phyloP scores from a whole-genome alignment of 2,329 filamentous ascomycete species.

The Colletotrichum orchidophilum region DNA sequence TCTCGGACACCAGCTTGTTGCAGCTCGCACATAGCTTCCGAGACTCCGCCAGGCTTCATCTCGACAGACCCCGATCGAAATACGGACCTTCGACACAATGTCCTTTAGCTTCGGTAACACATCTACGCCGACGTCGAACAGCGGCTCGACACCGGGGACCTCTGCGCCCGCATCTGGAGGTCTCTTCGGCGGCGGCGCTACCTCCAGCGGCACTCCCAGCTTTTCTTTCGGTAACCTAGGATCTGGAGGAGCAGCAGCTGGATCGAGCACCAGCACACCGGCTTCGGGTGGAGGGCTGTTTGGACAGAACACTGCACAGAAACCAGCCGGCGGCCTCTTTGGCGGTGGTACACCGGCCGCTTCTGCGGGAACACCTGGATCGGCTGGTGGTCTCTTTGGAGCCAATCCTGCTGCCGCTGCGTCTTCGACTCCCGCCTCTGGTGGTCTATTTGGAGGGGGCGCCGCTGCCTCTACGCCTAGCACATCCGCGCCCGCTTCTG shows the following conservation, averaged over 20 bases:
- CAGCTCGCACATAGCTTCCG: constrained; percentile 4
- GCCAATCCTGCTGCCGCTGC: constrained; percentile 32
- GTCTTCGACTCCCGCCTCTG: constrained; percentile 23
- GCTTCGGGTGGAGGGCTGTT: constrained; percentile 43
- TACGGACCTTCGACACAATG: constrained; percentile 41
- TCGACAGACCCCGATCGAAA: constrained; percentile 10
- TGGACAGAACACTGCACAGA: constrained; percentile 40
- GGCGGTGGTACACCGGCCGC: constrained; percentile 34
- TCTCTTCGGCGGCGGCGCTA: constrained; percentile 48
- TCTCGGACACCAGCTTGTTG: not conserved
- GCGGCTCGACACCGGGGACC: constrained; percentile 39
- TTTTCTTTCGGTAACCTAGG: constrained; percentile 53
- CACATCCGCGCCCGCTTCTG: constrained; percentile 34
- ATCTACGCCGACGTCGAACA: constrained; percentile 37
- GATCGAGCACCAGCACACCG: constrained; percentile 40
- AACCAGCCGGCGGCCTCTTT: constrained; percentile 39
- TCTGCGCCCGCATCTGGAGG: constrained; percentile 49
- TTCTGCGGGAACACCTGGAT: constrained; percentile 37
- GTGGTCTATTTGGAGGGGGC: constrained; percentile 21
- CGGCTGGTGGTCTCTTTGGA: constrained; percentile 43
- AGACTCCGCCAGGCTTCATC: constrained; percentile 4
- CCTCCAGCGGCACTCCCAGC: constrained; percentile 40
- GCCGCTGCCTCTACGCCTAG: constrained; percentile 25
- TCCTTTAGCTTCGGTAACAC: constrained; percentile 50
- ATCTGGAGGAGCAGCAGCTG: constrained; percentile 33